Evolutionary conservation across 257 asterid species (phyloP).

Genomic region (Lycium barbarum): DNA sequence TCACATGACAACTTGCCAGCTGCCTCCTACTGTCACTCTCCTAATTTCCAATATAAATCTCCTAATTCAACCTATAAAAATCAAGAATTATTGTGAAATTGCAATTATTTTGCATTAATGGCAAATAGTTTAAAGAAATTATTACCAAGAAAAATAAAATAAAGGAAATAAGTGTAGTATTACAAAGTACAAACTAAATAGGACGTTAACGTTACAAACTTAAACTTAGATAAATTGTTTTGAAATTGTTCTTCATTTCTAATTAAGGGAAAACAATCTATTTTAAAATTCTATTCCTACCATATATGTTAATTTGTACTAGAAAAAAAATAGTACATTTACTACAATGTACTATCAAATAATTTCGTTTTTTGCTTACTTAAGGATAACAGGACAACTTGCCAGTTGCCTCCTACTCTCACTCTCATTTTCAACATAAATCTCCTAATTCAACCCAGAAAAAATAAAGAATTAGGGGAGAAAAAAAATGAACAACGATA

Average conservation of each 20-base stretch:
- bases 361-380: neutral
- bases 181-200: no score
- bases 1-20: no score
- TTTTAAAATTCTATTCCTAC: neutral
- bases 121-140: no score
- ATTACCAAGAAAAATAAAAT: no score
- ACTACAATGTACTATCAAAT: constrained; percentile 3
- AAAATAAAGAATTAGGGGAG: neutral
- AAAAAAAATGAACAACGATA: constrained; percentile 2
- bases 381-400: neutral
- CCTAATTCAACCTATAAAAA: neutral
- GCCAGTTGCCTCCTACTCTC: neutral
- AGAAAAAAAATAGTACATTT: neutral
- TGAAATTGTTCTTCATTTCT: neutral
- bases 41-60: neutral
- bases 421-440: neutral
- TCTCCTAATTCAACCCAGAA: neutral
- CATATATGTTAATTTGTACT: constrained; percentile 20
- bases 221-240: neutral
- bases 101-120: no score
- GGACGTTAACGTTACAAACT: neutral
- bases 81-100: neutral
- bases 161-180: no score
- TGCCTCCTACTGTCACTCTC: neutral
- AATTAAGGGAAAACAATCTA: neutral